Conservation (phyloP, 192 early-diverging fungal species). For the Helicostylum pulchrum region DNA sequence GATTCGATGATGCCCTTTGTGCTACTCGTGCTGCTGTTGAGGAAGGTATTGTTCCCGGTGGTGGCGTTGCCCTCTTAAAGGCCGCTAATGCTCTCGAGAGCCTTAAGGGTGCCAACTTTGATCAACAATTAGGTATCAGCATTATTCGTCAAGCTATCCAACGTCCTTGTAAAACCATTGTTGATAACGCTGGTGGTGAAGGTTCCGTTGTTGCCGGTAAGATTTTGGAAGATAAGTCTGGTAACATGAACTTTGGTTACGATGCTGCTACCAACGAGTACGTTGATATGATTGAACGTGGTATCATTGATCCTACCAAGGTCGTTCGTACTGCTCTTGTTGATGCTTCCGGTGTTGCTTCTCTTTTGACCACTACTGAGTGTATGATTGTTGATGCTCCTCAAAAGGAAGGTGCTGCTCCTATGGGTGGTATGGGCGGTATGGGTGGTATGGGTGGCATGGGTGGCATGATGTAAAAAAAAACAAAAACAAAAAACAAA, state of each 20-base stretch:
- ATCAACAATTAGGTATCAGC: slow-evolving; percentile 97
- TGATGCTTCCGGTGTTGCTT: slow-evolving; percentile 96
- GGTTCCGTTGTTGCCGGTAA: slow-evolving; percentile 96
- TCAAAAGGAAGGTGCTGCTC: slow-evolving; percentile 49
- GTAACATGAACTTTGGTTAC: slow-evolving; percentile 90
- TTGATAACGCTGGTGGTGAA: slow-evolving; percentile 96
- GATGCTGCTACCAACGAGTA: slow-evolving; percentile 92
- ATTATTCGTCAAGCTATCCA: slow-evolving; percentile 94
- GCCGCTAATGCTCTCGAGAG: slow-evolving; percentile 76
- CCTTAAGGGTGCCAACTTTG: slow-evolving; percentile 95
- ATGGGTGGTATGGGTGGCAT: slow-evolving; percentile 15
- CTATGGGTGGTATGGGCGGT: slow-evolving; percentile 49
- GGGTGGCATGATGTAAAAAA: not conserved
- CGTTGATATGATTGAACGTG: slow-evolving; percentile 94
- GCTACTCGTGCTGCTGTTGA: slow-evolving; percentile 99
- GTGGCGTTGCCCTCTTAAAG: slow-evolving; percentile 96
- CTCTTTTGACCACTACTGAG: slow-evolving; percentile 96
- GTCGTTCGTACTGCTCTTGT: slow-evolving; percentile 97
- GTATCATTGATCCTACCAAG: slow-evolving; percentile 98
- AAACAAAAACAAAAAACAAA: not conserved
- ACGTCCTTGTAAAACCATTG: slow-evolving; percentile 91
- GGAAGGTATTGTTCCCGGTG: slow-evolving; percentile 98
- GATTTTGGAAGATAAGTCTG: slow-evolving; percentile 74
- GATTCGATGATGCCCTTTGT: slow-evolving; percentile 96
- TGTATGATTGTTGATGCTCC: slow-evolving; percentile 98